phyloP scores from a whole-genome alignment of 2,329 filamentous ascomycete species.

The Keithomyces neogunnii region DNA sequence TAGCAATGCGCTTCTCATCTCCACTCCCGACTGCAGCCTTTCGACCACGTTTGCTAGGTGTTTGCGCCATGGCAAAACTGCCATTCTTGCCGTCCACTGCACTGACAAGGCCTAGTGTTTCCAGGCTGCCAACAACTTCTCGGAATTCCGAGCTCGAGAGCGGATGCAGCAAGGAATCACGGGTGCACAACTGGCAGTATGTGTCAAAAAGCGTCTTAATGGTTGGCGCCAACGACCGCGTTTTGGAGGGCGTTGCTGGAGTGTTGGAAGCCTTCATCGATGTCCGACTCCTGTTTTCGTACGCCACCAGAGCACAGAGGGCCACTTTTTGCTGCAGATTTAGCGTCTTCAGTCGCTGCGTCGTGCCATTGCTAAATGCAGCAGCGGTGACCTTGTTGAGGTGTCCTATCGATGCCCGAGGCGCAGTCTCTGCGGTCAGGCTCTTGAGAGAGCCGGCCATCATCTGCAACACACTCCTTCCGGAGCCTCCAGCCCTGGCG shows the following conservation, averaged over 20 bases:
- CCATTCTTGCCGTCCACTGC: constrained; percentile 62
- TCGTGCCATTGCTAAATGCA: constrained; percentile 82
- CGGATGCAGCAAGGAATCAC: constrained; percentile 82
- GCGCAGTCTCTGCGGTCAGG: constrained; percentile 70
- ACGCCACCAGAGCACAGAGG: constrained; percentile 75
- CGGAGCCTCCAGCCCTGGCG: constrained; percentile 18
- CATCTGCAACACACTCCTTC: constrained; percentile 36
- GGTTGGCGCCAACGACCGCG: constrained; percentile 58
- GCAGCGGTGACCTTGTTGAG: constrained; percentile 85
- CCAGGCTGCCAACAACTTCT: constrained; percentile 82
- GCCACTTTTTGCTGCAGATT: constrained; percentile 97
- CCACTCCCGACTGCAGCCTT: constrained; percentile 42
- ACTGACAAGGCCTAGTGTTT: constrained; percentile 74
- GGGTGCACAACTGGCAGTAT: constrained; percentile 74
- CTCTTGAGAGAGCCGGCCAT: constrained; percentile 46
- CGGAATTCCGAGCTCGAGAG: constrained; percentile 88
- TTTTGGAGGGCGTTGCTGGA: constrained; percentile 51
- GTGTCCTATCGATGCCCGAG: constrained; percentile 81
- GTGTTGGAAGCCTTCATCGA: constrained; percentile 32
- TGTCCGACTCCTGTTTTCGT: constrained; percentile 66
- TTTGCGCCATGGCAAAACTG: constrained; percentile 55
- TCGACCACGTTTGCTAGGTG: constrained; percentile 62
- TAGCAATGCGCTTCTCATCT: constrained; percentile 73
- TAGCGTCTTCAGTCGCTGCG: constrained; percentile 73
- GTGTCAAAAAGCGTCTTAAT: constrained; percentile 77